Conservation (phyloP, 2,329 filamentous ascomycete genomes). For the Passalora sequoiae region DNA sequence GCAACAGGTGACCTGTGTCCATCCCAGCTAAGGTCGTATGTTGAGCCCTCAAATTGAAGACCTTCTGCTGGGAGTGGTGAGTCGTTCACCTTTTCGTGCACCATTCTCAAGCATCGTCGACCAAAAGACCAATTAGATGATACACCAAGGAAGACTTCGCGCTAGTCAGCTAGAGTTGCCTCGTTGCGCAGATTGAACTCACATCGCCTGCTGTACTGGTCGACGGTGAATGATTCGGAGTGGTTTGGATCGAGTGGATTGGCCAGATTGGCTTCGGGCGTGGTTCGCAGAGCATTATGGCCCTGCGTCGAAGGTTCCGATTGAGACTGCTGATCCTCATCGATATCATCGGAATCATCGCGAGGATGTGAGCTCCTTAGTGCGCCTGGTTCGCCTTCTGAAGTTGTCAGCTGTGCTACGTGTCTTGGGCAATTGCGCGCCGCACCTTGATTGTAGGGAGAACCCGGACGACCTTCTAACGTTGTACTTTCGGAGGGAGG, state of each 20-base stretch:
- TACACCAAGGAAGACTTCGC: slow-evolving; percentile 48
- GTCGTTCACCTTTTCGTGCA: slow-evolving; percentile 45
- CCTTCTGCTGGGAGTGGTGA: slow-evolving; percentile 41
- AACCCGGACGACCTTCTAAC: slow-evolving; percentile 1
- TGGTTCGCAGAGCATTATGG: slow-evolving; percentile 8
- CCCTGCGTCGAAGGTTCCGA: slow-evolving; percentile 6
- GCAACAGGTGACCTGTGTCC: slow-evolving; percentile 33
- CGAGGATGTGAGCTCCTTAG: slow-evolving; percentile 5
- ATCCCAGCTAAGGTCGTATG: slow-evolving; percentile 52
- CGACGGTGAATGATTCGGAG: slow-evolving; percentile 29
- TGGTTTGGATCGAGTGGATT: slow-evolving; percentile 40
- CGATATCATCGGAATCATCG: slow-evolving; percentile 2
- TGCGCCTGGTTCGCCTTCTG: slow-evolving; percentile 10
- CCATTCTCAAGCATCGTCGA: slow-evolving; percentile 46
- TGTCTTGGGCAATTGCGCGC: neutral
- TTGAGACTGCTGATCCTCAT: slow-evolving; percentile 7
- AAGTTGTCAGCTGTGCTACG: slow-evolving; percentile 1
- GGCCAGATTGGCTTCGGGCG: slow-evolving; percentile 31
- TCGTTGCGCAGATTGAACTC: too few species aligned
- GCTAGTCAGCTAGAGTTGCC: too few species aligned
- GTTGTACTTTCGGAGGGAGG: neutral
- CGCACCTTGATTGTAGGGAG: neutral
- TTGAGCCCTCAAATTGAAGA: slow-evolving; percentile 48
- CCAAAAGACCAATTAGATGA: slow-evolving; percentile 56
- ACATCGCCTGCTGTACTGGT: slow-evolving; percentile 42